These are phyloP conservation scores for Metarhizium anisopliae DNA, from an alignment of 2,329 filamentous ascomycete species.

Conservation along the genomic window DNA sequence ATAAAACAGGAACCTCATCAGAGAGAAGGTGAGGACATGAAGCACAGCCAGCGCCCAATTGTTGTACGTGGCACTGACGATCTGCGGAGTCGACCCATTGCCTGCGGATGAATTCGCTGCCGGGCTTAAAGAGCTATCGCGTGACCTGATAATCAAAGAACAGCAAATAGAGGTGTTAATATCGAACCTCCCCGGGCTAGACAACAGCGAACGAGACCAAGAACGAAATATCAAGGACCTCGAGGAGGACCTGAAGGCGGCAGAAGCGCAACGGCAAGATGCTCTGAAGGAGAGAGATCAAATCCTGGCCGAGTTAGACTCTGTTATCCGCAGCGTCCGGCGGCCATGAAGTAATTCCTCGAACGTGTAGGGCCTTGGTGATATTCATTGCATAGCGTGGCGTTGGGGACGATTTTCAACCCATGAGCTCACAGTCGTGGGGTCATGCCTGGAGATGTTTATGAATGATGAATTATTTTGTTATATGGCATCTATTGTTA, in stretches of 20 bases:
- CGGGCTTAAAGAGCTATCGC: constrained; percentile 63
- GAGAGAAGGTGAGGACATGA: constrained; percentile 35
- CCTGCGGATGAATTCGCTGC: constrained; percentile 55
- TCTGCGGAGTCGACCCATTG: constrained; percentile 46
- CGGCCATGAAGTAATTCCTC: constrained; percentile 37
- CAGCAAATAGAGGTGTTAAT: constrained; percentile 77
- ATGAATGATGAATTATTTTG: not conserved
- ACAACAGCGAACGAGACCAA: constrained; percentile 71
- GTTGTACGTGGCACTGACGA: not conserved
- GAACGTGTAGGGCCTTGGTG: constrained; percentile 3
- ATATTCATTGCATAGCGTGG: constrained; percentile 17
- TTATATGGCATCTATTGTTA: not conserved
- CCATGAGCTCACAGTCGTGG: not conserved
- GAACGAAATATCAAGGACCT: constrained; percentile 56
- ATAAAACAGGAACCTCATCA: constrained; percentile 44
- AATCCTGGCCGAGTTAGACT: constrained; percentile 50
- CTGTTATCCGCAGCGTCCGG: constrained; percentile 50
- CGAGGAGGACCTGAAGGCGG: constrained; percentile 54
- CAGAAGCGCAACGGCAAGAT: constrained; percentile 53
- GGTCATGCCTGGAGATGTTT: not conserved
- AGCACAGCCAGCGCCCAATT: not conserved
- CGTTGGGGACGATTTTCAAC: constrained; percentile 11
- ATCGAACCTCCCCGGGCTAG: constrained; percentile 64
- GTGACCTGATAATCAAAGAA: constrained; percentile 69
- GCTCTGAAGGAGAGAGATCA: constrained; percentile 56